Conservation (phyloP, 495 filamentous ascomycete genomes). For the Tuber melanosporum region DNA sequence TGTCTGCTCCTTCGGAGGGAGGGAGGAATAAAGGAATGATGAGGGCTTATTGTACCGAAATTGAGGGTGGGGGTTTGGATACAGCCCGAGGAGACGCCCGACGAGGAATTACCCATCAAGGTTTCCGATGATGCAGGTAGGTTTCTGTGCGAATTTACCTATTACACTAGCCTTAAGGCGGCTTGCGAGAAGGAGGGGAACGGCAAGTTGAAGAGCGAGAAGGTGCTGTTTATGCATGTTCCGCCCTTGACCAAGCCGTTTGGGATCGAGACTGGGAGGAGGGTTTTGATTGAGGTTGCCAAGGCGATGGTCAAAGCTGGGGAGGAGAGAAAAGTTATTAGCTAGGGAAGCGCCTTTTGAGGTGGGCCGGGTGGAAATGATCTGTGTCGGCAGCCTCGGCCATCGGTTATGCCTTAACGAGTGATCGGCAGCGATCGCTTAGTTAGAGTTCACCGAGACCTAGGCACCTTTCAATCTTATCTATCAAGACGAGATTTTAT, state of each 20-base stretch:
- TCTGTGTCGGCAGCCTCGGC: background rate
- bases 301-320: constrained; percentile 35
- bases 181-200: constrained; percentile 17
- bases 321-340: constrained; percentile 13
- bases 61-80: background rate
- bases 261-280: constrained; percentile 42
- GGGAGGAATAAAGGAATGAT: background rate
- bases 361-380: background rate
- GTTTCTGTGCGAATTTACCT: constrained; percentile 37
- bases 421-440: background rate
- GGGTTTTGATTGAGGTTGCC: constrained; percentile 62
- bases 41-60: constrained; percentile 1
- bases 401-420: background rate
- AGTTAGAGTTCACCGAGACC: background rate
- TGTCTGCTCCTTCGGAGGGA: background rate
- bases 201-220: constrained; percentile 11
- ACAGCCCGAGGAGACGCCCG: constrained; percentile 25
- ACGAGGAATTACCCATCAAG: constrained; percentile 4
- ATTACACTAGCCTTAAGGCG: constrained; percentile 22
- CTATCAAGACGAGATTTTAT: background rate
- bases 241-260: constrained; percentile 26
- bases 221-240: constrained; percentile 38
- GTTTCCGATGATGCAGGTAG: constrained; percentile 27
- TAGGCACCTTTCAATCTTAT: background rate
- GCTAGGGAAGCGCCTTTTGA: background rate